Evolutionary conservation across 2,329 filamentous ascomycete genomes (phyloP).

Genomic region (Colletotrichum karsti): DNA sequence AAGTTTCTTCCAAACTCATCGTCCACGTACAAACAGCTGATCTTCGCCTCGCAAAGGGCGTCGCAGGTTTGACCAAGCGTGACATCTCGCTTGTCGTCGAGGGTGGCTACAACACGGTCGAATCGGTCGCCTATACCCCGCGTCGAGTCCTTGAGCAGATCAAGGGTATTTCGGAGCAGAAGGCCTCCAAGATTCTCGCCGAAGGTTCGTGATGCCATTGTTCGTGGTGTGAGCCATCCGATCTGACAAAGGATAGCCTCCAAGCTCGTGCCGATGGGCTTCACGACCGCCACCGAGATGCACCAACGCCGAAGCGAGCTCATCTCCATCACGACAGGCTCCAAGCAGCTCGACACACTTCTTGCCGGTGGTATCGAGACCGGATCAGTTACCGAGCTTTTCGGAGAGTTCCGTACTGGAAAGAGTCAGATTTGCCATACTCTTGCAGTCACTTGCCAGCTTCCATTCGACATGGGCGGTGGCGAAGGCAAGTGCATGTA

Average conservation of each 20-base stretch:
- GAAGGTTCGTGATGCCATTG: conserved; percentile 70
- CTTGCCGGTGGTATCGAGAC: conserved; percentile 96
- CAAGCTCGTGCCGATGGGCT: conserved; percentile 97
- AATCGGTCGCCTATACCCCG: conserved; percentile 92
- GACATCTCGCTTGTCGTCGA: conserved; percentile 95
- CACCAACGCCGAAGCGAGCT: conserved; percentile 95
- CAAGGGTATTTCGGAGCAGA: conserved; percentile 97
- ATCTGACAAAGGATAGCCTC: conserved; percentile 66
- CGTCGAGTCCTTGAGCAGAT: conserved; percentile 88
- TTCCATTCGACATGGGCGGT: conserved; percentile 98
- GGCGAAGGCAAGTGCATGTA: conserved; percentile 98
- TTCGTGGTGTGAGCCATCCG: conserved; percentile 16
- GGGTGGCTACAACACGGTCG: conserved; percentile 93
- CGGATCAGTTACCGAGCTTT: conserved; percentile 96
- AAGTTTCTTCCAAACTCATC: conserved; percentile 37
- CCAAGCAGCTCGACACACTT: conserved; percentile 95
- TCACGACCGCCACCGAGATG: conserved; percentile 99
- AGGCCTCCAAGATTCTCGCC: conserved; percentile 87
- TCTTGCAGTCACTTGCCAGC: conserved; percentile 95
- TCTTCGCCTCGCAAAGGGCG: conserved; percentile 63
- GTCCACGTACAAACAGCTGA: neutral
- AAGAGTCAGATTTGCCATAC: conserved; percentile 99
- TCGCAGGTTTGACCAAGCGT: conserved; percentile 89
- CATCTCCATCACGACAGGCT: conserved; percentile 97
- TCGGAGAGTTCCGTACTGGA: conserved; percentile 96